These are phyloP conservation scores for Saccharomycopsis sp. DNA, from an alignment of 805 yeast species.

Conservation along the genomic window DNA sequence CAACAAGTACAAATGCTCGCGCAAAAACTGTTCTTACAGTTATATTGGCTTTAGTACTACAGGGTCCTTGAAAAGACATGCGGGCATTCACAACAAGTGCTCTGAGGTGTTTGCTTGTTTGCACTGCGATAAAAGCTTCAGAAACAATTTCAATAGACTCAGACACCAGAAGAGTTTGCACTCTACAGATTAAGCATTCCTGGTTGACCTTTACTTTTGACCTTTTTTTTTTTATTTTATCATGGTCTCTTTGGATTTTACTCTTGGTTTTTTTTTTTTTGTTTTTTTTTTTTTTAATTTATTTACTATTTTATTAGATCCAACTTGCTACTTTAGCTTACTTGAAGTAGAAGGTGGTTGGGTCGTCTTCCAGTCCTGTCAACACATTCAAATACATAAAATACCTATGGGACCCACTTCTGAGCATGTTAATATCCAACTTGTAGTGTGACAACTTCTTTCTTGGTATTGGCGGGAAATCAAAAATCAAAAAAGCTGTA, in stretches of 20 bases:
- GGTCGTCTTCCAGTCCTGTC: no score
- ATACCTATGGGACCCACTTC: no score
- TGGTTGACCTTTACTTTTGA: background rate
- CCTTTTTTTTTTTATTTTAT: background rate
- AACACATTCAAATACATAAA: no score
- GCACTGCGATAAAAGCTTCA: conserved; percentile 13
- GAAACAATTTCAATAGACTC: conserved; percentile 12
- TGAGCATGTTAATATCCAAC: no score
- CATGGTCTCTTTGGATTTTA: background rate
- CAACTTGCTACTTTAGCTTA: no score
- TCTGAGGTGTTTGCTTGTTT: conserved; percentile 10
- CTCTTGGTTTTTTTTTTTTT: background rate
- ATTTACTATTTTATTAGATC: background rate
- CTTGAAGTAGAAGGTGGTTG: no score
- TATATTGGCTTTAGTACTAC: conserved; percentile 19
- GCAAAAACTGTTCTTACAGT: conserved; percentile 14
- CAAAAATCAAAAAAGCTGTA: no score
- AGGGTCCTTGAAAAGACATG: conserved; percentile 19
- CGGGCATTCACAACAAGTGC: conserved; percentile 11
- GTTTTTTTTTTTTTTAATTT: background rate
- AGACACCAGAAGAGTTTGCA: conserved; percentile 19
- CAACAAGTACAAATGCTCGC: conserved; percentile 17
- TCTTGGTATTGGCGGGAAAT: no score
- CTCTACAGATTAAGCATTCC: background rate
- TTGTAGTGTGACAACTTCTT: no score